Conservation (phyloP, 139 green algal species). For the Chlorella sorokiniana region DNA sequence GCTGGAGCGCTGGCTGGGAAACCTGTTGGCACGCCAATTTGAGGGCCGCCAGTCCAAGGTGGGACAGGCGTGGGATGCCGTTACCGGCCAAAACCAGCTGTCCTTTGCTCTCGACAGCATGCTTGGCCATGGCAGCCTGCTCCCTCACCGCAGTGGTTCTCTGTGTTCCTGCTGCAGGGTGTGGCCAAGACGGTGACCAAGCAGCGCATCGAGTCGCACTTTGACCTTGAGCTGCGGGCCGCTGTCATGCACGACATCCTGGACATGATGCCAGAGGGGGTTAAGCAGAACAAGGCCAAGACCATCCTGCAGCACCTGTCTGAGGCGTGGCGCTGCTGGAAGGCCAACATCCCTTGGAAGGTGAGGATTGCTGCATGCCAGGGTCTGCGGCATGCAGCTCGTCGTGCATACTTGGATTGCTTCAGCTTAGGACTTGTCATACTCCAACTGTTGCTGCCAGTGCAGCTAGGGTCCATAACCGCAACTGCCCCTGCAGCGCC, state of each 20-base stretch:
- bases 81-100: no score
- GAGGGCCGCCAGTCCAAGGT: slow-evolving; percentile 96
- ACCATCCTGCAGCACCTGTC: slow-evolving; percentile 99
- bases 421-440: no score
- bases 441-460: no score
- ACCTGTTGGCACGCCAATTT: slow-evolving; percentile 98
- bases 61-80: background rate
- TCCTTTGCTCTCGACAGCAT: no score
- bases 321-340: slow-evolving; percentile 98
- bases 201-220: slow-evolving; percentile 98
- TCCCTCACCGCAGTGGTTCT: background rate
- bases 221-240: slow-evolving; percentile 97
- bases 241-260: slow-evolving; percentile 99
- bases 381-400: no score
- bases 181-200: slow-evolving; percentile 99
- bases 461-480: no score
- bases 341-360: slow-evolving; percentile 99
- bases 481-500: background rate
- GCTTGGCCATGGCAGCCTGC: no score
- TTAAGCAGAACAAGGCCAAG: slow-evolving; percentile 94
- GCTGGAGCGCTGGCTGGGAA: slow-evolving; percentile 99
- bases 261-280: slow-evolving; percentile 98
- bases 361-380: no score
- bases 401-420: background rate
- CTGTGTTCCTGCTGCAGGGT: slow-evolving; percentile 38